Evolutionary conservation across 2,329 filamentous ascomycete species (phyloP).

Genomic region (Fusarium sp.): DNA sequence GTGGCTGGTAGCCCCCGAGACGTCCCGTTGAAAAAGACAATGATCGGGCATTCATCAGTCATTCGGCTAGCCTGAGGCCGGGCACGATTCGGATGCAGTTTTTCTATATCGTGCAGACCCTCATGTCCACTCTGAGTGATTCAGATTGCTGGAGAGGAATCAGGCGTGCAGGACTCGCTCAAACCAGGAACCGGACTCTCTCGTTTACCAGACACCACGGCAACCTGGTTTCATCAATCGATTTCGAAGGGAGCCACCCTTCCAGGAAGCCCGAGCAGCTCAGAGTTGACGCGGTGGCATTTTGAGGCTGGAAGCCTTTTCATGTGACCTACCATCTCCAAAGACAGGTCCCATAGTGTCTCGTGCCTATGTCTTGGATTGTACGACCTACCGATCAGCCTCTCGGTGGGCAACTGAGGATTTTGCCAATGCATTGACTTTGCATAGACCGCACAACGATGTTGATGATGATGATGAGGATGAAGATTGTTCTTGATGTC

Average conservation of each 20-base stretch:
- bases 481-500: neutral
- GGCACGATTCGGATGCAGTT: neutral
- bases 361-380: neutral
- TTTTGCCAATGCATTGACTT: neutral
- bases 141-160: neutral
- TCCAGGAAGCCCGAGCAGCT: neutral
- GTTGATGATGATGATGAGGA: neutral
- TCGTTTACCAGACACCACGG: neutral
- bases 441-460: neutral
- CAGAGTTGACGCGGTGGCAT: neutral
- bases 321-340: neutral
- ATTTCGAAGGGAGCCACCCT: neutral
- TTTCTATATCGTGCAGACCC: neutral
- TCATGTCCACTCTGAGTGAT: neutral
- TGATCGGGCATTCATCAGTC: neutral
- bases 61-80: neutral
- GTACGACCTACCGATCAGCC: neutral
- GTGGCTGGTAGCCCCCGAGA: neutral
- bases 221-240: neutral
- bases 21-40: neutral
- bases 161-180: neutral
- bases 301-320: neutral
- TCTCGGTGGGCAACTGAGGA: neutral
- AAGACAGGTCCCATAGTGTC: neutral
- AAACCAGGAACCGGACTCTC: neutral